phyloP scores from a whole-genome alignment of 2,329 filamentous ascomycete species.

The Tolypocladium tropicale region DNA sequence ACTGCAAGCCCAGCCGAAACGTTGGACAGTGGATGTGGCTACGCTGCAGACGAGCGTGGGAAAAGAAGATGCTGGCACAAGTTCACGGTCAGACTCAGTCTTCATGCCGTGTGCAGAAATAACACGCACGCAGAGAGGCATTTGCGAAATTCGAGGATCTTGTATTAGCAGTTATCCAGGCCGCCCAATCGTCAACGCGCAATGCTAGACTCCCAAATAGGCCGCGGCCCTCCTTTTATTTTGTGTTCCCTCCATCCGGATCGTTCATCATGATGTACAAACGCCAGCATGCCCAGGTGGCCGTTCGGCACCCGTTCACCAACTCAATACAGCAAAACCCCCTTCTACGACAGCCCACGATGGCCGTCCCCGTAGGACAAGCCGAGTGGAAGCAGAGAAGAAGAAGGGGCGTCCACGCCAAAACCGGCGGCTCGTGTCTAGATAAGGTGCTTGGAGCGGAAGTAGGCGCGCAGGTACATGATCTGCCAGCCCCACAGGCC shows the following conservation, averaged over 20 bases:
- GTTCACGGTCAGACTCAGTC: no score
- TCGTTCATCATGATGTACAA: conserved; percentile 23
- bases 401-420: background rate
- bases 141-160: background rate
- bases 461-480: conserved; percentile 94
- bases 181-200: background rate
- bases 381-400: no score
- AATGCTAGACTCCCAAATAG: background rate
- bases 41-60: no score
- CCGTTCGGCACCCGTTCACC: background rate
- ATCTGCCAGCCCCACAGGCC: conserved; percentile 94
- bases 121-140: background rate
- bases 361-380: no score
- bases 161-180: background rate
- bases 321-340: conserved; percentile 1
- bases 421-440: conserved; percentile 11
- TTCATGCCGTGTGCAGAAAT: no score
- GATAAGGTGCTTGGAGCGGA: conserved; percentile 50
- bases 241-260: conserved; percentile 7
- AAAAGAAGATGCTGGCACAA: no score
- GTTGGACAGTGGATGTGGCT: no score
- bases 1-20: no score
- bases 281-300: conserved; percentile 8
- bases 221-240: background rate
- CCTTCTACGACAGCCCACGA: no score